These are phyloP conservation scores for Neohortaea acidophila DNA, from an alignment of 495 filamentous ascomycete species.

Conservation along the genomic window DNA sequence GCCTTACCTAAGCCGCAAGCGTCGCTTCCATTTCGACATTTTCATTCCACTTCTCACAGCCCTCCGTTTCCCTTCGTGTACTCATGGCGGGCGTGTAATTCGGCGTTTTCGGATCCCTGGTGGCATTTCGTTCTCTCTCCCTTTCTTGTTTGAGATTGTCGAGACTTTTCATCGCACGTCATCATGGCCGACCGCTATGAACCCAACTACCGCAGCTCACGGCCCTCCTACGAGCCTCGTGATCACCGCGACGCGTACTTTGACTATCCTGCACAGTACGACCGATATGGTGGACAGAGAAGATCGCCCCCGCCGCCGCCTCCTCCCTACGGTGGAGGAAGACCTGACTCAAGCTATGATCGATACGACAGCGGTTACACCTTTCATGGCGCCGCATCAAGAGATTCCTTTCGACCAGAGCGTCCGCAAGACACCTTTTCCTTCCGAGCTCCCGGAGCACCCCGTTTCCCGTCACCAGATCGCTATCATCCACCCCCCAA, in stretches of 20 bases:
- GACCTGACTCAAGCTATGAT: not conserved
- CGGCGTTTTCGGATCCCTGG: no score
- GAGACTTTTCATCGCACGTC: not conserved
- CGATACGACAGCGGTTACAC: slow-evolving; percentile 1
- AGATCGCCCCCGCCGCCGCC: not conserved
- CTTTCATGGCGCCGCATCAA: slow-evolving; percentile 9
- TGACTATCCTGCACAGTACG: not conserved
- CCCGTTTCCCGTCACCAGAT: slow-evolving; percentile 9
- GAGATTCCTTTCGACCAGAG: not conserved
- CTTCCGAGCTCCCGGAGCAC: slow-evolving; percentile 10
- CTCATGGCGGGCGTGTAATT: no score
- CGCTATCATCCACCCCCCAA: not conserved
- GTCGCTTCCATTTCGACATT: no score
- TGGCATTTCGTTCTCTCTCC: no score
- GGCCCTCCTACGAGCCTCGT: not conserved
- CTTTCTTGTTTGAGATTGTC: not conserved
- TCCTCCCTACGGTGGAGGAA: not conserved
- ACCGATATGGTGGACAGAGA: not conserved
- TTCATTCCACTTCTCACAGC: no score
- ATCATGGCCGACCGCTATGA: not conserved
- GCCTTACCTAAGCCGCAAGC: no score
- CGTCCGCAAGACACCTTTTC: slow-evolving; percentile 3
- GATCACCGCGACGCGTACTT: not conserved
- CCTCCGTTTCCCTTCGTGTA: no score
- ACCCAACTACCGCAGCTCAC: not conserved